Percentiles rank a stretch among this genome's conserved stretches.
phyloP scores from a whole-genome alignment of 331 rosid species.

The Spiraea crenata region DNA sequence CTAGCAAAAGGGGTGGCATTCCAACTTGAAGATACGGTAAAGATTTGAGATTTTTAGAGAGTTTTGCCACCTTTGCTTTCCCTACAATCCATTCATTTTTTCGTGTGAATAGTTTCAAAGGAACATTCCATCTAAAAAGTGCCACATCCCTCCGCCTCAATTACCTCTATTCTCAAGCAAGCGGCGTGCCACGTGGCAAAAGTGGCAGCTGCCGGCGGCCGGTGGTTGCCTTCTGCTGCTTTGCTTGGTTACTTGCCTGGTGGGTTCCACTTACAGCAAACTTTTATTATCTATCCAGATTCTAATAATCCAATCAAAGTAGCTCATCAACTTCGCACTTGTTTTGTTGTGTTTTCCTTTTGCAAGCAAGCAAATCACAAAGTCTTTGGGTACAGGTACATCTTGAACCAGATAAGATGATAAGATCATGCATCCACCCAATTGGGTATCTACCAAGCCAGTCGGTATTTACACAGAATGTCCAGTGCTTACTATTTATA shows the following conservation, averaged over 20 bases:
- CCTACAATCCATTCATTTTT: constrained; percentile 1
- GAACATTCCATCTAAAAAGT: neutral
- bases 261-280: neutral
- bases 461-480: too few relatives aligned
- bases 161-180: constrained; percentile 3
- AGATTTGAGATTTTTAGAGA: neutral
- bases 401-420: neutral
- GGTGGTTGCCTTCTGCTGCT: neutral
- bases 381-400: neutral
- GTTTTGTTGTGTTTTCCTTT: neutral
- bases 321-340: constrained; percentile 1
- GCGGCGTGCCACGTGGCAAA: neutral
- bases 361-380: neutral
- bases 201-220: neutral
- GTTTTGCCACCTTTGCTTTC: constrained; percentile 10
- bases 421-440: neutral
- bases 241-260: neutral
- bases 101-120: neutral
- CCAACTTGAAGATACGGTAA: constrained; percentile 17
- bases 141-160: neutral
- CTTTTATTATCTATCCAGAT: neutral
- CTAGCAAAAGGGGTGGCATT: neutral
- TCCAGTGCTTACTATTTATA: too few relatives aligned
- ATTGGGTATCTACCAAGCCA: neutral
- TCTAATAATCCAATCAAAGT: neutral